Evolutionary conservation across 208 protist genomes (phyloP), one percentile per base, ranked within the genome.

Genomic region (Histomonas meleagridis): DNA sequence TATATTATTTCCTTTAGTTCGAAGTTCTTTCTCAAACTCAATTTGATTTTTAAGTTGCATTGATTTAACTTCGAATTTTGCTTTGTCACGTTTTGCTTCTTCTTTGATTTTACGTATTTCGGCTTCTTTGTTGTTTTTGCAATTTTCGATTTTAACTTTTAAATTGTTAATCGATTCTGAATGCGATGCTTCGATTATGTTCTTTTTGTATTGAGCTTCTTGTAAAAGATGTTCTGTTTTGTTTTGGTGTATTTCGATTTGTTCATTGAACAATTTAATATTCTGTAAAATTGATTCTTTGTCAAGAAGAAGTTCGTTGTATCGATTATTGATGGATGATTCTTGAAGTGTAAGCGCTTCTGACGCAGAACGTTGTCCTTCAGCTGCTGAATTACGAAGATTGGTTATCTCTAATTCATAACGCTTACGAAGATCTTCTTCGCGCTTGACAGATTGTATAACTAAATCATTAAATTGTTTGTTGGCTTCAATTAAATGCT

Each of bases 381-480:
- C 28, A 35, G 76, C 76, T 5, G 55, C 14, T 40, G 43, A 26
- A 38, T 86, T 46, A 7, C 76, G 76, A 18, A 86, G 28, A 57
- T 86, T 40, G 32, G 76, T 18, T 43, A 86, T 51, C 55, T 86
- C 76, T 43, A 32, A 18, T 86, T 86, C 76, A 55, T 53, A 86
- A 38, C 55, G 51, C 26, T 86, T 12, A 57, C 32, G 51, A 26
- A 86, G 18, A 18, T 43, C 76, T 55, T 86, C 76, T 86, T 86
- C 76, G 0, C 55, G 18, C 16, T 86, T 86, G 3, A 46, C 76
- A 51, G 76, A 57, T 46, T 32, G 51, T 28, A 86, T 55, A n/a
- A 86, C 76, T 9, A 86, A 57, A 18, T 86, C 76, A 16, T 86
- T 86, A 16, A 57, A 86, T n/a, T 51, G n/a, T 55, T 86, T 86